A percentile compares a stretch with the other conserved stretches of the same genome.
phyloP scores from a whole-genome alignment of 106 monocot species.

The Dendrobium chrysotoxum region DNA sequence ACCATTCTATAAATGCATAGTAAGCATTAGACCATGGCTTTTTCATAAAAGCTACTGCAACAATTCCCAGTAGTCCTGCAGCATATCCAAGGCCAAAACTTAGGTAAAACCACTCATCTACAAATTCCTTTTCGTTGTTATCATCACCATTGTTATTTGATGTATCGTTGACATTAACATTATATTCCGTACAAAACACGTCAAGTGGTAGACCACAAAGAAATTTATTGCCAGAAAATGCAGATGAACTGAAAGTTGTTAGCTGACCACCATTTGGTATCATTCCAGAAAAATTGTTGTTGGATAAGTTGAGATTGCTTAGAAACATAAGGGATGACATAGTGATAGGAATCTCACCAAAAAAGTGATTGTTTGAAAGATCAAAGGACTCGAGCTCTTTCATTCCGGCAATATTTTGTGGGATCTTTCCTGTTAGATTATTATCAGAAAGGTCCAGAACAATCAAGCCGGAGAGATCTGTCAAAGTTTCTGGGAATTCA shows the following conservation, averaged over 20 bases:
- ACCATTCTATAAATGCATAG: background rate
- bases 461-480: background rate
- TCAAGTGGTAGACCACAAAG: background rate
- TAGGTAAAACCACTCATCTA: background rate
- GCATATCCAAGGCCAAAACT: background rate
- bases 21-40: background rate
- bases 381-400: background rate
- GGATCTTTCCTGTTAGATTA: conserved; percentile 7
- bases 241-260: background rate
- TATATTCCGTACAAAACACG: background rate
- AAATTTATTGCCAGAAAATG: background rate
- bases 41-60: background rate
- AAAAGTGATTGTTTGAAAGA: conserved; percentile 7
- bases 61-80: background rate
- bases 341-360: conserved; percentile 3
- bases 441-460: background rate
- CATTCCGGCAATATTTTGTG: background rate
- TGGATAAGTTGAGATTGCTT: conserved; percentile 5
- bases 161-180: background rate
- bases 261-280: conserved; percentile 12
- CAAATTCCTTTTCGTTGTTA: background rate
- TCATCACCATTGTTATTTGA: background rate
- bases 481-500: background rate
- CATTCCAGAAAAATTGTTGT: conserved; percentile 9
- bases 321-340: background rate